Conservation (phyloP, 176 grass and related monocot species). For the Eragrostis nindensis region DNA sequence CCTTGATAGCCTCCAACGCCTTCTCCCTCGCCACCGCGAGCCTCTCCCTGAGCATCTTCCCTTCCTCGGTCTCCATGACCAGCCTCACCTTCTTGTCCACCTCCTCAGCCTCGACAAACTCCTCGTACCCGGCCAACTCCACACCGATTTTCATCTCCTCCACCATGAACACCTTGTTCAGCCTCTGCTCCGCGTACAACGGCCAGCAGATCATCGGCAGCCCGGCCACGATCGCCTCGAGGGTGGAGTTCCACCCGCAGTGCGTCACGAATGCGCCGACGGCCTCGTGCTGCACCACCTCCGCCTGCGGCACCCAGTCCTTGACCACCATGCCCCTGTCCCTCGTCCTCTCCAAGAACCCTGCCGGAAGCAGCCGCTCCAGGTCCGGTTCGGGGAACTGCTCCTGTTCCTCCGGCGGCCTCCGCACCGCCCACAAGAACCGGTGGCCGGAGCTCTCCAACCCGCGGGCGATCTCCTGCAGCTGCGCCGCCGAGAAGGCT, state of each 20-base stretch:
- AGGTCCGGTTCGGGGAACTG: constrained; percentile 46
- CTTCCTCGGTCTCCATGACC: constrained; percentile 57
- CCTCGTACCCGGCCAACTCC: constrained; percentile 42
- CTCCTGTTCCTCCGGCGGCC: constrained; percentile 24
- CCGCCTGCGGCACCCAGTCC: constrained; percentile 63
- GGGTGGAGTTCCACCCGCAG: constrained; percentile 54
- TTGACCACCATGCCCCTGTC: constrained; percentile 54
- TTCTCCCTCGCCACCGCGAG: constrained; percentile 27
- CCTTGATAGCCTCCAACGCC: constrained; percentile 32
- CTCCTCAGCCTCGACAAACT: constrained; percentile 55
- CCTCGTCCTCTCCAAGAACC: constrained; percentile 64
- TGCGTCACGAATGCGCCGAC: constrained; percentile 64
- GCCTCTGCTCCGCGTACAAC: constrained; percentile 67
- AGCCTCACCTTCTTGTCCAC: constrained; percentile 59
- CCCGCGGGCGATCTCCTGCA: constrained; percentile 54
- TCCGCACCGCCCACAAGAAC: constrained; percentile 62
- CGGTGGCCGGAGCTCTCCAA: constrained; percentile 61
- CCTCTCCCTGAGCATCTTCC: constrained; percentile 37
- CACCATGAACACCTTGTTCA: constrained; percentile 69
- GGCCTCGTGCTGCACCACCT: constrained; percentile 57
- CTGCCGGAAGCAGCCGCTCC: constrained; percentile 52
- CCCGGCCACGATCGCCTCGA: constrained; percentile 56
- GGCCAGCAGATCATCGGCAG: constrained; percentile 76
- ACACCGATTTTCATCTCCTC: constrained; percentile 58
- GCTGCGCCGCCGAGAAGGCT: constrained; percentile 46